Base-by-base conservation (phyloP, 164 flowering plant species). In the Kingdonia uniflora region DNA sequence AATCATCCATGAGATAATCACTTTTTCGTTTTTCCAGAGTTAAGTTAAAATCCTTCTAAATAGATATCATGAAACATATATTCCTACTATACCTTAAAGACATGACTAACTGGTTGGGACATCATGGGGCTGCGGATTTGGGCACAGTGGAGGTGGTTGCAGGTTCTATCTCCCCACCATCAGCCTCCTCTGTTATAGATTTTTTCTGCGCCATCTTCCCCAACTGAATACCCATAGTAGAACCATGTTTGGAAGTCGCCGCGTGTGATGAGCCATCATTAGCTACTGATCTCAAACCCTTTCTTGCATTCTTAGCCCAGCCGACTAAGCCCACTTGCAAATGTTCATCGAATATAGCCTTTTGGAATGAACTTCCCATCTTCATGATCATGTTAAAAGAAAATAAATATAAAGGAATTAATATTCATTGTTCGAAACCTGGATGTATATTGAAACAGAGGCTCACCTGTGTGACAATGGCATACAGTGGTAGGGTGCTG, bases 351-450 rank as follows among this genome's bases (percentile, higher is more conserved):
- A 77, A 77, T 63, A 74, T 71, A 7, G 65, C 63, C 60, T 57
- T 77, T 42, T 72, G 74, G 62, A 65, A 71, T 1, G 63, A 64
- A 46, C 60, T 75, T 57, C 87, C 91, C 91, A 84, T 82, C 96
- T 88, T 48, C 61, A 61, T 42, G 20, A 24, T 11, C 33, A 15
- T 12, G 19, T 45, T 7, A 15, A n/a, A n/a, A 49, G 6, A 41
- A 39, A 33, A 58, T 50, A 25, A 55, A 13, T 1, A 13, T 13
- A n/a, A 14, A 2, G 14, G 24, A 11, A 22, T 11, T 15, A 1
- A 11, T 7, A 16, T 20, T 5, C 51, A 23, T 41, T 10, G 14
- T 19, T 23, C 29, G 23, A 11, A 21, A 23, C 2, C 29, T 11
- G 21, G 48, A 11, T 47, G 14, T 7, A 21, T 20, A 47, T 3